A percentile compares a stretch with the other conserved stretches of the same genome.
Conservation (phyloP, 1,139 yeast species). For the Kurtzmaniella natalensis region DNA sequence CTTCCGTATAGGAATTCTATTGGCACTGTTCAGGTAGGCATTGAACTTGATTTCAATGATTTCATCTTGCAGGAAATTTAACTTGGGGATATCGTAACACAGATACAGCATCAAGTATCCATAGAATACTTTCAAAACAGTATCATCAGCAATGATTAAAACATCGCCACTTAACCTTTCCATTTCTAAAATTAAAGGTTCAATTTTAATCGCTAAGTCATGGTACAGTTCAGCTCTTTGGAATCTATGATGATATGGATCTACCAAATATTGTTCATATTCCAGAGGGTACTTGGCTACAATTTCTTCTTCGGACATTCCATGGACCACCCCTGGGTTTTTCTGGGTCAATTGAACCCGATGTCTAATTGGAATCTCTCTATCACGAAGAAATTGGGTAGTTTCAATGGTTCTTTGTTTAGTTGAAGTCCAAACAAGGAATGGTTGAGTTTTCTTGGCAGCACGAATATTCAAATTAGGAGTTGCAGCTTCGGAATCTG, state of each 20-base stretch:
- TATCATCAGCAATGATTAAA: constrained; percentile 88
- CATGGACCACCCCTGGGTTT: constrained; percentile 87
- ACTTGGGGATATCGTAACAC: constrained; percentile 76
- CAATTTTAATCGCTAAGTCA: constrained; percentile 90
- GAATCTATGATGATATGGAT: constrained; percentile 90
- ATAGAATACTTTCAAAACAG: constrained; percentile 80
- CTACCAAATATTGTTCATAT: constrained; percentile 57
- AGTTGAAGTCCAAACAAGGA: constrained; percentile 90
- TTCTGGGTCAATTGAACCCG: constrained; percentile 81
- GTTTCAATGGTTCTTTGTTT: constrained; percentile 80
- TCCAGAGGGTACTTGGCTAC: constrained; percentile 62
- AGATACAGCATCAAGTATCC: constrained; percentile 94
- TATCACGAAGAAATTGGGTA: constrained; percentile 59
- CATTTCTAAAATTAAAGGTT: constrained; percentile 88
- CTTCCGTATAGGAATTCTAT: constrained; percentile 34
- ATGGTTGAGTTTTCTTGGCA: constrained; percentile 15
- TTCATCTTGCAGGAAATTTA: constrained; percentile 75
- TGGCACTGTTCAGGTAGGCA: constrained; percentile 78
- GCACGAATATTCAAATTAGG: constrained; percentile 1
- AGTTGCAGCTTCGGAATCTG: no score
- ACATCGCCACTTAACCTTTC: constrained; percentile 88
- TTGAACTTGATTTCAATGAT: constrained; percentile 83
- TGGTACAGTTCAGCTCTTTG: constrained; percentile 94
- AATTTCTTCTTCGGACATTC: constrained; percentile 58
- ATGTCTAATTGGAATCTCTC: constrained; percentile 60